phyloP scores from a whole-genome alignment of 1,284 basidiomycete species.

The Austropuccinia psidii region DNA sequence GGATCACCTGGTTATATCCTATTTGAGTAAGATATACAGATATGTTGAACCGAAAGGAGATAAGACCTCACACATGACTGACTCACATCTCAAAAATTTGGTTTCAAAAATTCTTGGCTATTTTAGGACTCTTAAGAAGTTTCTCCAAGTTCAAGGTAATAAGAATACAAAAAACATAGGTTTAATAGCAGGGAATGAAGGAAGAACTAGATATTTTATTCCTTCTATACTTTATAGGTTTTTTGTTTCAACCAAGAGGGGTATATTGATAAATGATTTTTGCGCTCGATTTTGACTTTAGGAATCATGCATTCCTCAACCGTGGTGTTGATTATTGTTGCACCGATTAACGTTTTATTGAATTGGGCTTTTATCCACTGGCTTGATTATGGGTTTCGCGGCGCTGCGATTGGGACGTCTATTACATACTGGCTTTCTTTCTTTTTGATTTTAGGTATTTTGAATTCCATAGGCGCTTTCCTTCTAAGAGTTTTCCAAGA shows the following conservation, averaged over 20 bases:
- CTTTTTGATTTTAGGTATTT: constrained; percentile 53
- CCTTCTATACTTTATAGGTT: too few relatives aligned
- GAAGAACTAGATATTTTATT: too few relatives aligned
- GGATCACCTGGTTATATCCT: constrained; percentile 65
- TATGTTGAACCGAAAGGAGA: too few relatives aligned
- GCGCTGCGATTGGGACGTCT: constrained; percentile 60
- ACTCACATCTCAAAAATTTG: too few relatives aligned
- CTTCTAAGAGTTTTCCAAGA: too few relatives aligned
- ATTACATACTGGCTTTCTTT: constrained; percentile 65
- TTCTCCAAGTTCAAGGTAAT: constrained; percentile 67
- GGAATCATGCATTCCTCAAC: constrained; percentile 68
- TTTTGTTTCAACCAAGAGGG: too few relatives aligned
- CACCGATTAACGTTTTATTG: constrained; percentile 59
- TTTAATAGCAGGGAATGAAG: too few relatives aligned
- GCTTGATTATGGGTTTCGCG: constrained; percentile 58
- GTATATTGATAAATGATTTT: too few relatives aligned
- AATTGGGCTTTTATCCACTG: constrained; percentile 59
- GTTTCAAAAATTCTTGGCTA: background rate
- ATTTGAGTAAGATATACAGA: constrained; percentile 56
- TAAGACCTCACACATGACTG: too few relatives aligned
- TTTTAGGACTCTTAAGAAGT: constrained; percentile 57
- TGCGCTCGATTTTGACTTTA: too few relatives aligned
- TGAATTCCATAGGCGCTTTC: too few relatives aligned
- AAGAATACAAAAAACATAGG: too few relatives aligned
- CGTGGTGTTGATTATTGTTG: constrained; percentile 55